Evolutionary conservation across 2,329 filamentous ascomycete genomes (phyloP).

Genomic region (Thielaviopsis musarum): DNA sequence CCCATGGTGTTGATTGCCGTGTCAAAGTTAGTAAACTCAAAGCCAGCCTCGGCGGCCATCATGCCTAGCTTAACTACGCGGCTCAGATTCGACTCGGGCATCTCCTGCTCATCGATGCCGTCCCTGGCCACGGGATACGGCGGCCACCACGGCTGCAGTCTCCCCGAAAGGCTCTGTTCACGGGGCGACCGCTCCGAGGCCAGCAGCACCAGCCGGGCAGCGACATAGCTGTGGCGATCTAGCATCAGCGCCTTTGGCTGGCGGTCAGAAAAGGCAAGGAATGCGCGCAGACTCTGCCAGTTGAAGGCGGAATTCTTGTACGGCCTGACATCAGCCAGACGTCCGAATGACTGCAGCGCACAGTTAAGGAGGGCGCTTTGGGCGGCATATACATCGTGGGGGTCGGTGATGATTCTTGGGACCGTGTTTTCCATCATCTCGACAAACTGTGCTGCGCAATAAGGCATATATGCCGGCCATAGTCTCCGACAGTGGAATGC

Average conservation of each 20-base stretch:
- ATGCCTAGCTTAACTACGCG: constrained; percentile 35
- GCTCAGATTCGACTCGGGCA: constrained; percentile 34
- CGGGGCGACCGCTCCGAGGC: constrained; percentile 33
- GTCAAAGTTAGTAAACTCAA: constrained; percentile 29
- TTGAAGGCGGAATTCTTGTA: constrained; percentile 27
- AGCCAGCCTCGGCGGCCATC: constrained; percentile 40
- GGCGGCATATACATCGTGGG: constrained; percentile 14
- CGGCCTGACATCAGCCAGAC: constrained; percentile 18
- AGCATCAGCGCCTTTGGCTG: constrained; percentile 34
- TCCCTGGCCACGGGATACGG: constrained; percentile 41
- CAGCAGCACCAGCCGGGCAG: constrained; percentile 36
- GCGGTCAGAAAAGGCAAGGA: constrained; percentile 34
- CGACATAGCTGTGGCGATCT: constrained; percentile 32
- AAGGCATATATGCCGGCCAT: constrained; percentile 18
- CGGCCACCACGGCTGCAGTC: constrained; percentile 39
- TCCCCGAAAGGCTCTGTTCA: constrained; percentile 31
- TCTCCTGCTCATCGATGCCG: constrained; percentile 39
- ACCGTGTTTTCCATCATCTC: constrained; percentile 18
- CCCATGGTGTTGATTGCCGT: constrained; percentile 24
- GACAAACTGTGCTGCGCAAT: constrained; percentile 18
- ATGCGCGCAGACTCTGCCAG: constrained; percentile 39
- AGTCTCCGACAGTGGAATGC: constrained; percentile 13
- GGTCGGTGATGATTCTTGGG: constrained; percentile 11
- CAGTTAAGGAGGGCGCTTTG: constrained; percentile 22
- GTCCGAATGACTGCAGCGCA: constrained; percentile 19